phyloP scores from a whole-genome alignment of 2,329 filamentous ascomycete genomes.

The Huntiella decipiens region DNA sequence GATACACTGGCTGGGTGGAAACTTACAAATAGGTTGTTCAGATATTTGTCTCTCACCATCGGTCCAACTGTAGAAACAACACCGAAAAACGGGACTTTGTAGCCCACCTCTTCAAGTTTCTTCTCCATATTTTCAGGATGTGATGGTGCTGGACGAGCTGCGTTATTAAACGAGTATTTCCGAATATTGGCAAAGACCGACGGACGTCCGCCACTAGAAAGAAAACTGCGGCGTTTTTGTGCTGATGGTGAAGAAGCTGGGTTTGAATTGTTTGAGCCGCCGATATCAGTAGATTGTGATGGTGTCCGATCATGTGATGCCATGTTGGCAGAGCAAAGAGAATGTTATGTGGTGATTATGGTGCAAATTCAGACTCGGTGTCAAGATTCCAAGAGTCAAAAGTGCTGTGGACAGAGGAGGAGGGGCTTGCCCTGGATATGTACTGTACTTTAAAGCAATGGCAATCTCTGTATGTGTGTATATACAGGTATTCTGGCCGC shows the following conservation, averaged over 20 bases:
- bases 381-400: no score
- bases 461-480: no score
- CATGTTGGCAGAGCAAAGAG: not conserved
- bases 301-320: conserved; percentile 1
- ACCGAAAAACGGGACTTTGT: conserved; percentile 9
- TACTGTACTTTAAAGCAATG: no score
- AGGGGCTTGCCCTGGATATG: no score
- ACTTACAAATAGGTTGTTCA: conserved; percentile 10
- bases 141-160: not conserved
- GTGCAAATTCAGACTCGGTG: no score
- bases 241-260: not conserved
- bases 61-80: conserved; percentile 10
- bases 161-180: not conserved
- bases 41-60: conserved; percentile 4
- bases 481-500: no score
- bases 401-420: no score
- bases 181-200: not conserved
- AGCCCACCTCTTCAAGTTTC: conserved; percentile 4
- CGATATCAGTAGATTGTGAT: not conserved
- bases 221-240: conserved; percentile 5
- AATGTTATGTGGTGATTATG: no score
- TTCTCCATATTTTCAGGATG: no score
- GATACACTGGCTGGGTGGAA: not conserved
- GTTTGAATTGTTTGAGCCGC: not conserved
- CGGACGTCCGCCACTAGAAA: conserved; percentile 6